Conservation (phyloP, 1,139 yeast species). For the Hemisphaericaspora xylofermentans region DNA sequence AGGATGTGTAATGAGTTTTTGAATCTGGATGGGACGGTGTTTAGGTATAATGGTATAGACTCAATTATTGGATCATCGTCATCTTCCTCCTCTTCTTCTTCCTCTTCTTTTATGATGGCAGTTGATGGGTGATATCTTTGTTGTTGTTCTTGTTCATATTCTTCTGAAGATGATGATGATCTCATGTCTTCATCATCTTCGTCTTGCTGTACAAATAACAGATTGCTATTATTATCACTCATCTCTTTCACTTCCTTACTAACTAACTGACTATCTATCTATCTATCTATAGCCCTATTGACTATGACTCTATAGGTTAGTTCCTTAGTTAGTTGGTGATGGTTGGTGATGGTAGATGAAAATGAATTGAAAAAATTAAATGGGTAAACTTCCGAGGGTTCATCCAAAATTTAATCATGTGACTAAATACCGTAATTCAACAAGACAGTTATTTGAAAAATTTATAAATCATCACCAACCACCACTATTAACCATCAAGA, state of each 20-base stretch:
- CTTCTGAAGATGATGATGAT: conserved; percentile 1
- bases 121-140: conserved; percentile 1
- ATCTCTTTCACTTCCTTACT: no score
- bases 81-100: conserved; percentile 16
- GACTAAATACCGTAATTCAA: background rate
- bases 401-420: background rate
- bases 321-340: no score
- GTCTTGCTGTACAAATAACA: conserved; percentile 15
- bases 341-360: no score
- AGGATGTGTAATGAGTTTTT: conserved; percentile 33
- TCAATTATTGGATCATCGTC: conserved; percentile 76
- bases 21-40: conserved; percentile 20
- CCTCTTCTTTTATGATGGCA: conserved; percentile 7
- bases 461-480: background rate
- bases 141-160: conserved; percentile 8
- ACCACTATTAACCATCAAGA: background rate
- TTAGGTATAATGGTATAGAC: conserved; percentile 64
- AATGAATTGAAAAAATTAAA: no score
- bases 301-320: no score
- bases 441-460: background rate
- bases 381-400: background rate
- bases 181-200: conserved; percentile 13
- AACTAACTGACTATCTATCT: no score
- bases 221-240: conserved; percentile 1
- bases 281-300: no score